phyloP scores from a whole-genome alignment of 1,139 yeast genomes.

The Nematodospora anomalae region DNA sequence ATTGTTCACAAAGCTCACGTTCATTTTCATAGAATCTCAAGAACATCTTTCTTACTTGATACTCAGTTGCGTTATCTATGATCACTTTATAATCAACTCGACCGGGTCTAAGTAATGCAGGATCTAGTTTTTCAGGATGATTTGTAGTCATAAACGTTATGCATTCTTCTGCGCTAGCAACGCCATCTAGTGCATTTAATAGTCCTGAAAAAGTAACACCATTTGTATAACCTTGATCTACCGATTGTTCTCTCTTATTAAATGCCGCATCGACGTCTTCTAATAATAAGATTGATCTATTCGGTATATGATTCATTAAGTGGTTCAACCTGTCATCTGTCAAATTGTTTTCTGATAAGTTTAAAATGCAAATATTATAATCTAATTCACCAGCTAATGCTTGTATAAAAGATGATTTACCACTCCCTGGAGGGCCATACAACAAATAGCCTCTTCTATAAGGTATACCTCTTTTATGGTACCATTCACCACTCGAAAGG shows the following conservation, averaged over 20 bases:
- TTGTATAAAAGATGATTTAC: conserved; percentile 93
- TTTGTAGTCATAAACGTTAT: conserved; percentile 97
- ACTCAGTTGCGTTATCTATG: conserved; percentile 80
- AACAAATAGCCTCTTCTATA: conserved; percentile 91
- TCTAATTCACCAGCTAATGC: conserved; percentile 96
- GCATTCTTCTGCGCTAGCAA: conserved; percentile 97
- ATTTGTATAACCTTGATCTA: conserved; percentile 71
- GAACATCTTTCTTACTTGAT: conserved; percentile 83
- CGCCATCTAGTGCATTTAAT: conserved; percentile 93
- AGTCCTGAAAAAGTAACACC: conserved; percentile 96
- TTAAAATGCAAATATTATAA: conserved; percentile 90
- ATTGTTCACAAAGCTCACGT: conserved; percentile 56
- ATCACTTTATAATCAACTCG: conserved; percentile 83
- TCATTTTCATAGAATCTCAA: conserved; percentile 79
- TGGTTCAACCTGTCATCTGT: conserved; percentile 95
- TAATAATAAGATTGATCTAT: conserved; percentile 74
- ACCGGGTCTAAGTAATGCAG: conserved; percentile 87
- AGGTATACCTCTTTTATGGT: conserved; percentile 93
- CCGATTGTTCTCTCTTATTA: conserved; percentile 72
- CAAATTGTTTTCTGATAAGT: conserved; percentile 83
- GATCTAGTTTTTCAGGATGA: conserved; percentile 90
- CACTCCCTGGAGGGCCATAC: conserved; percentile 98
- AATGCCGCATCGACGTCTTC: conserved; percentile 98
- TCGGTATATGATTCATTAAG: conserved; percentile 94
- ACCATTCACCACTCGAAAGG: conserved; percentile 81